Evolutionary conservation across 148 eudicot species (phyloP), one percentile per base, ranked within the genome.

Genomic region (Spergularia marina): DNA sequence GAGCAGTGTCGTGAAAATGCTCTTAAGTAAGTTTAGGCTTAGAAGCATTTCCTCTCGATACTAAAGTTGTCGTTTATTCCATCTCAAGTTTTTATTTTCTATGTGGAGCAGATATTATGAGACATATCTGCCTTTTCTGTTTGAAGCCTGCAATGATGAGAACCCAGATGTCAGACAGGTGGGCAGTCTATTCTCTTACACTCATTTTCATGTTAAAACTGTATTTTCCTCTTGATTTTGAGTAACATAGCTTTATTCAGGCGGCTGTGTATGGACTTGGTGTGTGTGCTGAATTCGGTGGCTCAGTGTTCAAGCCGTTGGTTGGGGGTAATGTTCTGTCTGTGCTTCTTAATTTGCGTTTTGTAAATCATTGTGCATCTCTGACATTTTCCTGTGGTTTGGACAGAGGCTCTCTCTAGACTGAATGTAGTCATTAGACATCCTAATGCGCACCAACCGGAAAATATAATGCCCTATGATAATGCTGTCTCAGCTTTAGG

Each of bases 261-360:
- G 97, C 98, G 75, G 98, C 98, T 70, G 98, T 95, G 1, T 95
- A 95, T 87, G 98, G 98, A 71, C 97, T 95, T 75, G 98, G 98
- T 10, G 98, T 95, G 53, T 95, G 98, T 86, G 98, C 98, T 41
- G 98, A 95, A 78, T 89, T 78, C 84, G 98, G 98, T 72, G 96
- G 98, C 71, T 78, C 94, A 52, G 91, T 79, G 10, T 87, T 93
- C 73, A 91, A 93, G 84, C 92, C 98, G 74, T 87, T 93, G 58
- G 96, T 89, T 58, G 92, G 94, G 76, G 98, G 98, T 91, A 83
- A 80, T 67, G 7, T 74, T 40, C 65, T 61, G 6, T 72, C 47
- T 6, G 49, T 75, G 10, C 64, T 53, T 52, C 9, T 49, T 66
- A 30, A 18, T 8, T 9, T 77, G 10, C 17, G 25, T 25, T 21